phyloP scores from a whole-genome alignment of 2,329 filamentous ascomycete genomes.

The Didymella segeticola region DNA sequence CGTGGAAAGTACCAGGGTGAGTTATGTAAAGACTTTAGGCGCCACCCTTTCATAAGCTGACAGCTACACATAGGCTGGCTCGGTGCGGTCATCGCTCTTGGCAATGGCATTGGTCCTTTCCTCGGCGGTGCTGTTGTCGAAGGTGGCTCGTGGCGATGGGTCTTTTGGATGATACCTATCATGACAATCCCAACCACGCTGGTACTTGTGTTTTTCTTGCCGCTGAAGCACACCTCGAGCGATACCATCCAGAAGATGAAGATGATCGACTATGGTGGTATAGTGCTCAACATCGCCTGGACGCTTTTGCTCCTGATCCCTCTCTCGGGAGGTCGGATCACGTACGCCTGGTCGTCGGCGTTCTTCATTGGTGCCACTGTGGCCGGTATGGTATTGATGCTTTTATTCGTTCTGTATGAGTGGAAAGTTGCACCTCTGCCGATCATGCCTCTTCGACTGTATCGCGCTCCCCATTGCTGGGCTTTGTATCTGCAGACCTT shows the following conservation, averaged over 20 bases:
- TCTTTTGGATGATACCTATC: constrained; percentile 48
- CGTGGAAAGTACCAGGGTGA: constrained; percentile 49
- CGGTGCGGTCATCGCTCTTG: constrained; percentile 31
- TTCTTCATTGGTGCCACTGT: constrained; percentile 66
- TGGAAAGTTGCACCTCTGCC: constrained; percentile 64
- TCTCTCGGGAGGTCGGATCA: constrained; percentile 65
- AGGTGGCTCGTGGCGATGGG: constrained; percentile 53
- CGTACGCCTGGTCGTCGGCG: constrained; percentile 63
- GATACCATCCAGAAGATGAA: constrained; percentile 56
- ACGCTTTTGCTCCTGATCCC: constrained; percentile 70
- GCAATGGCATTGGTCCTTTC: constrained; percentile 37
- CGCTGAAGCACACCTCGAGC: constrained; percentile 54
- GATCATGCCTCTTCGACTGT: constrained; percentile 66
- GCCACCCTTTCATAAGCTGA: not conserved
- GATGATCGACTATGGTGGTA: constrained; percentile 67
- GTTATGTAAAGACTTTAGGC: not conserved
- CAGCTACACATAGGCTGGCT: constrained; percentile 26
- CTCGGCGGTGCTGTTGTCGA: constrained; percentile 43
- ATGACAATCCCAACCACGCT: constrained; percentile 18
- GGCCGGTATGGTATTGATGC: constrained; percentile 55
- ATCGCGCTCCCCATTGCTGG: constrained; percentile 60
- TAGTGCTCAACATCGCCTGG: constrained; percentile 61
- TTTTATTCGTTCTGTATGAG: constrained; percentile 62
- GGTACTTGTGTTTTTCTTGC: constrained; percentile 25
- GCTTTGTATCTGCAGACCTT: constrained; percentile 66